These are phyloP conservation scores for Zasmidium citrigriseum DNA, from an alignment of 2,329 filamentous ascomycete species.

Conservation along the genomic window DNA sequence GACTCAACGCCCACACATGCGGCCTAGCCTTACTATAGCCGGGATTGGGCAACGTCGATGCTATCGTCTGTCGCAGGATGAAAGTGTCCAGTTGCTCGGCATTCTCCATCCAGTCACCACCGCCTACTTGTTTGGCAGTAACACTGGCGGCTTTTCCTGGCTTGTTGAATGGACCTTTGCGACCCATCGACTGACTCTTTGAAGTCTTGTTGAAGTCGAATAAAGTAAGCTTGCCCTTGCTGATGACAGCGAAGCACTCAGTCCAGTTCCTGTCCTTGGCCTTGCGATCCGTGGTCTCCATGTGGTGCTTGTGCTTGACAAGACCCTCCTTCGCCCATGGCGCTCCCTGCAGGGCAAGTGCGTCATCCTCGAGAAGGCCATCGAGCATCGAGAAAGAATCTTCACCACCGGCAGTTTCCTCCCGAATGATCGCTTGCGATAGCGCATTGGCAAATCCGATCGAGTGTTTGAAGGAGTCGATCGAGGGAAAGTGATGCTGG, in stretches of 20 bases:
- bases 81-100: conserved; percentile 88
- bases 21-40: conserved; percentile 90
- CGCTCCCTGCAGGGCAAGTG: conserved; percentile 85
- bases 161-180: conserved; percentile 40
- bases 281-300: conserved; percentile 86
- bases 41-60: conserved; percentile 82
- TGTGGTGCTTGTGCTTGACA: conserved; percentile 92
- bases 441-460: conserved; percentile 97
- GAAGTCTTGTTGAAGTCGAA: conserved; percentile 85
- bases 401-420: conserved; percentile 62
- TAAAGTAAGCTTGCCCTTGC: conserved; percentile 89
- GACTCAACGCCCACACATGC: conserved; percentile 89
- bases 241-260: conserved; percentile 93
- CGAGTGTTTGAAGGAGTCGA: conserved; percentile 81
- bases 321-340: conserved; percentile 98
- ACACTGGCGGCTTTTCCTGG: conserved; percentile 36
- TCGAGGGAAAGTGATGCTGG: conserved; percentile 66
- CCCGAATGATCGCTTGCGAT: conserved; percentile 93
- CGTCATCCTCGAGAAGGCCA: conserved; percentile 82
- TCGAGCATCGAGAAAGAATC: conserved; percentile 32
- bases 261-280: conserved; percentile 93
- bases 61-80: conserved; percentile 85
- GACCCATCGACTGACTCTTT: conserved; percentile 44
- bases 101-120: conserved; percentile 98
- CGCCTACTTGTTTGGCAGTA: conserved; percentile 74